Percentiles rank a stretch among this genome's conserved stretches.
Evolutionary conservation across 352 stramenopile genomes (phyloP).

Genomic region (Phytophthora aleatoria): DNA sequence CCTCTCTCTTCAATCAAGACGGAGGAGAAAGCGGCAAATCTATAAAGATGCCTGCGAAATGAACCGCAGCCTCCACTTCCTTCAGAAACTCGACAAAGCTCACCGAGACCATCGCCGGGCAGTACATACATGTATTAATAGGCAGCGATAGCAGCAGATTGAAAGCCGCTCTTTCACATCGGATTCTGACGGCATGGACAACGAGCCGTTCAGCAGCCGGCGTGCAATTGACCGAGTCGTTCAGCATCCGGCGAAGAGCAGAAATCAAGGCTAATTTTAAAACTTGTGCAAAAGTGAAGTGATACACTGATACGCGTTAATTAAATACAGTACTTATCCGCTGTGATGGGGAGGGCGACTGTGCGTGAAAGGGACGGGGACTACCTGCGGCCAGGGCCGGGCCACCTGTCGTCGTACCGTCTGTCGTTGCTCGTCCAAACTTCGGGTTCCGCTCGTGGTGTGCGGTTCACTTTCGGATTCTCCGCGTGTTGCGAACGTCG

Average conservation of each 20-base stretch:
- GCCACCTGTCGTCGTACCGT: background rate
- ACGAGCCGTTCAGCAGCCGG: constrained; percentile 5
- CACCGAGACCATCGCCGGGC: background rate
- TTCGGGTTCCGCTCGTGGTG: constrained; percentile 7
- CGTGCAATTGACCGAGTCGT: background rate
- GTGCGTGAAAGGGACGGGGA: constrained; percentile 15
- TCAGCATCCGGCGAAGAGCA: too few species aligned
- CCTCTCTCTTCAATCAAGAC: constrained; percentile 20
- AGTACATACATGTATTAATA: background rate
- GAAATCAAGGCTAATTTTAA: too few species aligned
- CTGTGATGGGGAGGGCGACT: constrained; percentile 12
- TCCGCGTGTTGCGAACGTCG: constrained; percentile 26
- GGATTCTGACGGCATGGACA: background rate
- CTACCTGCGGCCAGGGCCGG: background rate
- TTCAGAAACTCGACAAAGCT: constrained; percentile 14
- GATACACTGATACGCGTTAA: too few species aligned
- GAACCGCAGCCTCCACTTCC: constrained; percentile 15
- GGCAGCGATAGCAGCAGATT: background rate
- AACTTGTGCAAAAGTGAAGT: too few species aligned
- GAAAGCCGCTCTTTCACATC: background rate
- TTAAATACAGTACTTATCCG: background rate
- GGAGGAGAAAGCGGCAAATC: constrained; percentile 24
- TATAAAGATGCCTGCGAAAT: constrained; percentile 25
- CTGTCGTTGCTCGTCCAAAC: constrained; percentile 17
- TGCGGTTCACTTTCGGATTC: constrained; percentile 39